Base-by-base conservation (phyloP, 176 grass and related monocot species). In the Thinopyrum elongatum region DNA sequence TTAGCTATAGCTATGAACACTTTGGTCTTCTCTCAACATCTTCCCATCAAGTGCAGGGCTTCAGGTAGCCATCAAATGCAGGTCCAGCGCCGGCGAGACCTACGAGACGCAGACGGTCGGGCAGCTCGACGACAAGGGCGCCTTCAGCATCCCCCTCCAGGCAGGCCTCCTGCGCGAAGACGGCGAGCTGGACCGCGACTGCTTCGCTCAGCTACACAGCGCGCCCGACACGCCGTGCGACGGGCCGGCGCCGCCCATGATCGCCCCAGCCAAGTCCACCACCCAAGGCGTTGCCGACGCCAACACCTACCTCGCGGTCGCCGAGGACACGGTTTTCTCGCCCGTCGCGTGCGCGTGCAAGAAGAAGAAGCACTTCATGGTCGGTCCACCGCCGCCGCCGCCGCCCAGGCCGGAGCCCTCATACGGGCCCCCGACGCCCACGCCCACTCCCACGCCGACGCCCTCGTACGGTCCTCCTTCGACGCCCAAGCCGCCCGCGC, bases 151-250 rank as follows among this genome's bases (percentile, higher is more conserved):
- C 41, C 80, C 81, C 2, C 83, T 95, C 39, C 80, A 39, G 8
- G 74, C 62, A 4, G 77, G 84, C 0, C 46, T 85, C 76, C 86
- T 87, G 51, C 42, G 66, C 61, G 82, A 71, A 15, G 65, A 89
- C 29, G 89, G 88, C 11, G 69, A 65, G 77, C 70, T 92, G 47
- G 85, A 82, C 76, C 49, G 71, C 10, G 90, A 92, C 76, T 95
- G 93, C 90, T 85, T 90, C 57, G 83, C 88, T 0, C 84, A 89
- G 88, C 93, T 95, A 38, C 90, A 90, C 88, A 84, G 35, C 36
- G 36, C 84, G 10, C 77, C 86, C 1, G 78, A 76, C 70, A 86
- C 93, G 41, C 88, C 93, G 22, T 95, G 93, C 86, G 36, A 70
- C 36, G 86, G 85, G 2, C 78, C 79, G 84, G 80, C 83, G 66